These are phyloP conservation scores for Populus hybrid DNA, from an alignment of 441 rosid genomes.

Conservation along the genomic window DNA sequence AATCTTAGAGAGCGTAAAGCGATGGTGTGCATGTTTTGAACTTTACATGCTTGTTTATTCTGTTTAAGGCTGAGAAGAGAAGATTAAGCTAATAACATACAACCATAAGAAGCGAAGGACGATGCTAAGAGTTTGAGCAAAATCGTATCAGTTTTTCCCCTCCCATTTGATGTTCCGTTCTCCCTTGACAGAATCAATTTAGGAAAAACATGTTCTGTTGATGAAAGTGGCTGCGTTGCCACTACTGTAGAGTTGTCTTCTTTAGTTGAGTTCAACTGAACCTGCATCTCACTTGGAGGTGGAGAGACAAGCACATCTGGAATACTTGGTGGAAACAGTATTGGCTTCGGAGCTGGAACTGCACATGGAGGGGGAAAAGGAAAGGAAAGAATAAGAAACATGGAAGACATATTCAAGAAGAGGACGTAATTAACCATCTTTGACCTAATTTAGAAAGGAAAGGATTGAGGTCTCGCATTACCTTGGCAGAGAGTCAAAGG, in stretches of 20 bases:
- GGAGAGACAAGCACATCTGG: conserved; percentile 12
- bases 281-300: neutral
- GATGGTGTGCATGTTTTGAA: too few species aligned
- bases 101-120: conserved; percentile 12
- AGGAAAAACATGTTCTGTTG: conserved; percentile 7
- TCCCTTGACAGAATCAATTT: neutral
- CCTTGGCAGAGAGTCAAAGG: conserved; percentile 33
- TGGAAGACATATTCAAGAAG: neutral
- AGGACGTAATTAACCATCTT: neutral
- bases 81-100: conserved; percentile 13
- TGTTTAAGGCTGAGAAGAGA: neutral
- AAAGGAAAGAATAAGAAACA: neutral
- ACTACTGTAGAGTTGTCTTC: conserved; percentile 1
- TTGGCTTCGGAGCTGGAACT: conserved; percentile 29
- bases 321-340: conserved; percentile 18
- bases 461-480: neutral
- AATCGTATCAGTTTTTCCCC: neutral
- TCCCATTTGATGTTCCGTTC: conserved; percentile 12
- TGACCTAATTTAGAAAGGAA: neutral
- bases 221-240: conserved; percentile 13
- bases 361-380: neutral
- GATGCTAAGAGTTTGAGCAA: neutral
- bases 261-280: conserved; percentile 1
- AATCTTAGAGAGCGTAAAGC: too few species aligned
- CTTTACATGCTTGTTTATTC: neutral